Conservation (phyloP, 2,329 filamentous ascomycete species). For the Xylaria sp. region DNA sequence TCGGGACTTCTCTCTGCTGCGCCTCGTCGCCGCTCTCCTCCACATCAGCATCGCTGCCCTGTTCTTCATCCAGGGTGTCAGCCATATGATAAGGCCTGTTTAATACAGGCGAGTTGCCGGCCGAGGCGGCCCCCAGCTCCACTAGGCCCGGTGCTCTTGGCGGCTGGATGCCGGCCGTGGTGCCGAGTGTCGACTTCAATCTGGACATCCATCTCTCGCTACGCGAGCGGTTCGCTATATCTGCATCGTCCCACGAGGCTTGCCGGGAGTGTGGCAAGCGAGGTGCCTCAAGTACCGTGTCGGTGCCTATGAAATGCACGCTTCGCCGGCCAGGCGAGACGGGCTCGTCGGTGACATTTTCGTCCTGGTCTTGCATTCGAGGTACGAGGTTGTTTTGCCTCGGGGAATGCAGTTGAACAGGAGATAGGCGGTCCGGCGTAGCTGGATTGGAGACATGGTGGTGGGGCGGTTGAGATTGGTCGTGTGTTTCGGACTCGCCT, state of each 20-base stretch:
- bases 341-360: constrained; percentile 42
- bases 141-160: constrained; percentile 53
- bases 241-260: constrained; percentile 74
- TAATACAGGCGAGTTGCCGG: constrained; percentile 59
- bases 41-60: constrained; percentile 79
- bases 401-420: constrained; percentile 40
- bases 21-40: constrained; percentile 89
- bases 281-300: constrained; percentile 59
- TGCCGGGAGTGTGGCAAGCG: constrained; percentile 64
- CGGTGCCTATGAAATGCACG: constrained; percentile 77
- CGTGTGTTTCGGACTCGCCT: constrained; percentile 48
- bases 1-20: constrained; percentile 55
- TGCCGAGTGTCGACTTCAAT: constrained; percentile 75
- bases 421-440: constrained; percentile 34
- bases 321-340: constrained; percentile 66
- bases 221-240: constrained; percentile 66
- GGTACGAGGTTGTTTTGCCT: constrained; percentile 24
- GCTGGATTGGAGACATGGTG: constrained; percentile 34
- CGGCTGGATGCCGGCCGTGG: constrained; percentile 59
- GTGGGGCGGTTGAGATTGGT: constrained; percentile 43
- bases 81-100: constrained; percentile 55
- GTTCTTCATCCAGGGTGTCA: constrained; percentile 63
- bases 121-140: constrained; percentile 52
- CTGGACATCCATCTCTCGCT: constrained; percentile 79
- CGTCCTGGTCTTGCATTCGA: constrained; percentile 35